Base-by-base conservation (phyloP, 2,329 filamentous ascomycete species). In the Phyllosticta ampelicida region DNA sequence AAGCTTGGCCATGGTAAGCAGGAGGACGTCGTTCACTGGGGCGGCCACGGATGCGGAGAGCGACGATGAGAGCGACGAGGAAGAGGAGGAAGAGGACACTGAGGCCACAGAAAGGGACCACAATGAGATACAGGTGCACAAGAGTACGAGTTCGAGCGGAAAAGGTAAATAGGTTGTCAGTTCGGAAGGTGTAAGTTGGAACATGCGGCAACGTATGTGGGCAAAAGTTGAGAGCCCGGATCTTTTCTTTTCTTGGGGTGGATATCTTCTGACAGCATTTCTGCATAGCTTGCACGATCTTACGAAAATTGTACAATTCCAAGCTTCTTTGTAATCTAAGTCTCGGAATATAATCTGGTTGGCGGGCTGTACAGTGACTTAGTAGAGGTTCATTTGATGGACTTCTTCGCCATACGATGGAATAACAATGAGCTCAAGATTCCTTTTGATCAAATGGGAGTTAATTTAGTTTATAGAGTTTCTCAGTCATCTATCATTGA, bases 11-110 rank as follows among this genome's bases (percentile, higher is more conserved):
- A 44, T 48, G 26, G 13, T 54, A 26, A 49, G 30, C 6, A 30
- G 56, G 16, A 23, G 51, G 51, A 58, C 56, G 44, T 54, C 56
- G 48, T 51, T 48, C 26, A 50, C 56, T 9, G 52, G 51, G 9
- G 51, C 51, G 23, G 51, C 44, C 1, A 52, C 48, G 2, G 49
- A 53, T 9, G 21, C 28, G 19, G 55, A 49, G 28, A 52, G 53
- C 5, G 51, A 53, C 18, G 19, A 23, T 21, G 36, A 44, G 16
- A 49, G 50, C 30, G 55, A 58, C 18, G 53, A 58, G 51, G 55
- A 58, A 16, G 55, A 58, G 21, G 36, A 44, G 36, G 36, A 44
- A n/a, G 36, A n/a, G 13, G 36, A 44, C 13, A n/a, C 36, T n/a
- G 36, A 44, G n/a, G 13, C 36, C 6, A 44, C 36, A 16, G 36